Base-by-base conservation (phyloP, 257 asterid species). In the Plantago ovata region DNA sequence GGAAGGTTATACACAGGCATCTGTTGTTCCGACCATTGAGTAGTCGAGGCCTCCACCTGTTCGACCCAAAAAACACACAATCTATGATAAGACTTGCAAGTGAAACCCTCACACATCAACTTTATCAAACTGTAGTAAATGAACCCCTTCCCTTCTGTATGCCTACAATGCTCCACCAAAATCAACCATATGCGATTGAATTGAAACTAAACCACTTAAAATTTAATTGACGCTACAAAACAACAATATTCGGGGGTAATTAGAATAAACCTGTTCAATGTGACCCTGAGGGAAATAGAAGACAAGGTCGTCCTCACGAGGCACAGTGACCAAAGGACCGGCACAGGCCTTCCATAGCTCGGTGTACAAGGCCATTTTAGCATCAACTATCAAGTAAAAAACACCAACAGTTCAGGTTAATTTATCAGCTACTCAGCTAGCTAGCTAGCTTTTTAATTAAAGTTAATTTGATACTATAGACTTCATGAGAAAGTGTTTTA, bases 291-390 rank as follows among this genome's bases (percentile, higher is more conserved):
- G 98, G 46, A 88, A 92, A 65, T 92, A 92, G 72, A 65, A 92
- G 36, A 92, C 98, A 20, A 88, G 87, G 69, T 88, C 98, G 18
- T 72, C 44, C 57, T 88, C 82, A 12, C 85, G 81, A 38, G 96
- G 98, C 13, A 92, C 94, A 1, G 97, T 88, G 28, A 88, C 98
- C 39, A 92, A 66, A 19, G 98, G 98, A 46, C 98, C 98, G 33
- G 98, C 98, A 61, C 98, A 92, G 9, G 95, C 93, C 67, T 73
- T 81, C 98, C 98, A 92, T 24, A 92, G 84, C 82, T 88, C 98
- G 56, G 83, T 76, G 73, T 84, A 92, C 39, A 92, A 71, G 68
- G 96, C 94, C 24, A 62, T 64, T 64, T 83, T 96, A 61, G 85
- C 85, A 73, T 88, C 95, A 42, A 69, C 96, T 84, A 14, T 24